Base-by-base conservation (phyloP, 2,329 filamentous ascomycete species). In the Malbranchea cinnamomea region DNA sequence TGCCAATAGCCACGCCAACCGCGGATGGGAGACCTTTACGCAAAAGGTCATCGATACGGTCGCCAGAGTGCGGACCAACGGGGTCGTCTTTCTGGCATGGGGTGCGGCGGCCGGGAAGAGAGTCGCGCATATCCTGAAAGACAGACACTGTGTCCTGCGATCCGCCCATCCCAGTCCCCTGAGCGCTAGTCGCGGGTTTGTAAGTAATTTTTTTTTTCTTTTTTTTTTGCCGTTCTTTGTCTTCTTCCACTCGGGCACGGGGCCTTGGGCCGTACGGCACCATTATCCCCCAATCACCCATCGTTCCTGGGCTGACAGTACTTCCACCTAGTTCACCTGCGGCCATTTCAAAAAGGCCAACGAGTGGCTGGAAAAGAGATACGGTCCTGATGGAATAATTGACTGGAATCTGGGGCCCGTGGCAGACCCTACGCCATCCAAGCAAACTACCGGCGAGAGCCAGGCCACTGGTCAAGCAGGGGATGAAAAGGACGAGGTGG, bases 11-110 rank as follows among this genome's bases (percentile, higher is more conserved):
- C 89, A 98, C 54, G 63, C 78, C 2, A 78, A 78, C 45, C 76
- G 76, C 39, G 89, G 89, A 10, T 98, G 89, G 89, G 89, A 98
- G 57, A 66, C 67, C 25, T 81, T 98, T 50, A 98, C 87, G 12
- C 85, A 94, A 50, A 80, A 74, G 40, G 78, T 89, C 23, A 91
- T 98, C 39, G 84, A 95, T 41, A 68, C 80, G 0, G 81, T 95
- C 2, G 79, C 79, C 1, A 72, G 76, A 48, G 74, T 78, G 42
- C 69, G 84, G 25, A 74, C 70, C 0, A 65, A 67, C 16, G 89
- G 89, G 2, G 87, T 98, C 1, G 89, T 94, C 4, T 98, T 94
- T 50, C 61, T 98, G 54, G 87, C 87, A 1, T 98, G 89, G 89
- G 89, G 89, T 10, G 74, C 65, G 4, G 81, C 83, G 1, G 89